These are phyloP conservation scores for Neocucurbitaria cava DNA, from an alignment of 2,329 filamentous ascomycete species.

Conservation along the genomic window DNA sequence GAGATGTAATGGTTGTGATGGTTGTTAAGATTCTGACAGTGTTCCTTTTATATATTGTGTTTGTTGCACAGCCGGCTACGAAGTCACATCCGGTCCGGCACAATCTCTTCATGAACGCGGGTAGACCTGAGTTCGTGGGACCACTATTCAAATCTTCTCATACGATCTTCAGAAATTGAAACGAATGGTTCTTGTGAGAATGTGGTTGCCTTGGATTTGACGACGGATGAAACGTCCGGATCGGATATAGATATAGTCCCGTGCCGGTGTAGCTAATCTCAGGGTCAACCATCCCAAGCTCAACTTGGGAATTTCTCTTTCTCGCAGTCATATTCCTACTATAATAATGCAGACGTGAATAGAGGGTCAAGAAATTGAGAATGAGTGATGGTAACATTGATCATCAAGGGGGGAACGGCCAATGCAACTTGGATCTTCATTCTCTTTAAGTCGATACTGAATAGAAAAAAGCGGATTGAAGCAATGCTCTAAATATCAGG, in stretches of 20 bases:
- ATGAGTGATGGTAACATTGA: too few relatives aligned
- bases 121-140: not conserved
- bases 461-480: too few relatives aligned
- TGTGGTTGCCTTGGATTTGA: constrained; percentile 8
- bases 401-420: too few relatives aligned
- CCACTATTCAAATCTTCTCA: not conserved
- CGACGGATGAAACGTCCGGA: constrained; percentile 1
- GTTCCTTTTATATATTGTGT: not conserved
- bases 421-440: too few relatives aligned
- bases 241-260: constrained; percentile 3
- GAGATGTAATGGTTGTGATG: not conserved
- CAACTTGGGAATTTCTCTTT: too few relatives aligned
- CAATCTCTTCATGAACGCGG: not conserved
- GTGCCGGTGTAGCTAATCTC: not conserved
- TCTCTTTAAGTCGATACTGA: too few relatives aligned
- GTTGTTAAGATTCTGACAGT: not conserved
- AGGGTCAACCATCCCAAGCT: not conserved
- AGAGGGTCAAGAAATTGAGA: too few relatives aligned
- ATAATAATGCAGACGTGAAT: too few relatives aligned
- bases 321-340: too few relatives aligned
- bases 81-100: not conserved
- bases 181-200: constrained; percentile 4
- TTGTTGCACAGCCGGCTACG: not conserved
- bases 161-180: not conserved
- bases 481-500: too few relatives aligned